phyloP scores from a whole-genome alignment of 2,329 filamentous ascomycete species.

The Monosporascus cannonballus region DNA sequence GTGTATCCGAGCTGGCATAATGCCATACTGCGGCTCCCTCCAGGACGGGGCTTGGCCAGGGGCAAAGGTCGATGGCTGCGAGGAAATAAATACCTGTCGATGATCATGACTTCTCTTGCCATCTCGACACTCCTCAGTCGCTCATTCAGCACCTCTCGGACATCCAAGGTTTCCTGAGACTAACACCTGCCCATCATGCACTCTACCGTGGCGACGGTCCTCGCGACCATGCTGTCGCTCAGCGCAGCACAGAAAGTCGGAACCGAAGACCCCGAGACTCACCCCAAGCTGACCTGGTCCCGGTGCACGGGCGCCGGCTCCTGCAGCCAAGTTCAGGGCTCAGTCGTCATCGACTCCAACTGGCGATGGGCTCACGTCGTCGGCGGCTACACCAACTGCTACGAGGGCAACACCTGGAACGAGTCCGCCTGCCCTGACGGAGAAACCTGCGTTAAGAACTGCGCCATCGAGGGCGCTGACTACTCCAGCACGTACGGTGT shows the following conservation, averaged over 20 bases:
- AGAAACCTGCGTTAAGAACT: slow-evolving; percentile 31
- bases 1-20: neutral
- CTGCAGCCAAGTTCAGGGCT: slow-evolving; percentile 34
- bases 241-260: neutral
- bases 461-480: slow-evolving; percentile 36
- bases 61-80: neutral
- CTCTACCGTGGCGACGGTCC: neutral
- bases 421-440: slow-evolving; percentile 27
- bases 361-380: slow-evolving; percentile 43
- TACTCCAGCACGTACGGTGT: slow-evolving; percentile 39
- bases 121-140: neutral
- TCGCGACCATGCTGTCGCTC: neutral
- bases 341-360: slow-evolving; percentile 42
- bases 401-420: slow-evolving; percentile 34
- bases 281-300: slow-evolving; percentile 39
- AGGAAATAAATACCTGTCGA: neutral
- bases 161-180: neutral
- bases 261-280: slow-evolving; percentile 25
- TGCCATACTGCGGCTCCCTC: neutral
- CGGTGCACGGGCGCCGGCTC: slow-evolving; percentile 34
- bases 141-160: neutral
- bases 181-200: neutral
- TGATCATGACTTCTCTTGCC: neutral
- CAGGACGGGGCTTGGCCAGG: neutral
- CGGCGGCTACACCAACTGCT: slow-evolving; percentile 37